Conservation (phyloP, 2,329 filamentous ascomycete species). For the Hypoxylon sp. region DNA sequence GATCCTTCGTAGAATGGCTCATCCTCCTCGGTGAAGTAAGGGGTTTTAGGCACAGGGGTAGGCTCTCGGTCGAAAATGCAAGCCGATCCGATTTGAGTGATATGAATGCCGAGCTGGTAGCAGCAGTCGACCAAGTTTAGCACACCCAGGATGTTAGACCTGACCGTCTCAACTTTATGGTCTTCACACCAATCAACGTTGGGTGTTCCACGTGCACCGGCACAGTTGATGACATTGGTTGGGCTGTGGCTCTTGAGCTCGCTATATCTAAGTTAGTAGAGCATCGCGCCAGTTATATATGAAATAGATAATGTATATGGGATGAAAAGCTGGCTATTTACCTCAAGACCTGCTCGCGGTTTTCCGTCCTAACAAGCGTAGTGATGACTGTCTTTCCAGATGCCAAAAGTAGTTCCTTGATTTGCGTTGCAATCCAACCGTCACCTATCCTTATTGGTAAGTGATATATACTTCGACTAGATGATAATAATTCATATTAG, state of each 20-base stretch:
- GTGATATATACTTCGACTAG: neutral
- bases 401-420: constrained; percentile 18
- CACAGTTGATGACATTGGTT: constrained; percentile 35
- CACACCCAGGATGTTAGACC: constrained; percentile 35
- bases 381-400: constrained; percentile 23
- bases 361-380: constrained; percentile 22
- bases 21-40: constrained; percentile 28
- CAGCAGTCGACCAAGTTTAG: constrained; percentile 35
- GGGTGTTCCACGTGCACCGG: constrained; percentile 25
- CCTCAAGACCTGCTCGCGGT: constrained; percentile 29
- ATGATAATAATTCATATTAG: neutral
- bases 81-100: constrained; percentile 36
- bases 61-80: constrained; percentile 30
- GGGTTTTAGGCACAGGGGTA: neutral
- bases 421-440: constrained; percentile 24
- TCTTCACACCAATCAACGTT: constrained; percentile 42
- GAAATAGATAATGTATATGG: neutral
- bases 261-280: neutral
- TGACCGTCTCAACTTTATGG: constrained; percentile 31
- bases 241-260: neutral
- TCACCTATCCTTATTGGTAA: constrained; percentile 9
- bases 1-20: constrained; percentile 30
- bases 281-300: neutral
- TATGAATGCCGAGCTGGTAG: constrained; percentile 32
- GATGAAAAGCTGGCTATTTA: neutral